Percentiles rank a stretch among this genome's conserved stretches.
phyloP scores from a whole-genome alignment of 2,329 filamentous ascomycete genomes.

The Pyrenophora tritici-repentis region DNA sequence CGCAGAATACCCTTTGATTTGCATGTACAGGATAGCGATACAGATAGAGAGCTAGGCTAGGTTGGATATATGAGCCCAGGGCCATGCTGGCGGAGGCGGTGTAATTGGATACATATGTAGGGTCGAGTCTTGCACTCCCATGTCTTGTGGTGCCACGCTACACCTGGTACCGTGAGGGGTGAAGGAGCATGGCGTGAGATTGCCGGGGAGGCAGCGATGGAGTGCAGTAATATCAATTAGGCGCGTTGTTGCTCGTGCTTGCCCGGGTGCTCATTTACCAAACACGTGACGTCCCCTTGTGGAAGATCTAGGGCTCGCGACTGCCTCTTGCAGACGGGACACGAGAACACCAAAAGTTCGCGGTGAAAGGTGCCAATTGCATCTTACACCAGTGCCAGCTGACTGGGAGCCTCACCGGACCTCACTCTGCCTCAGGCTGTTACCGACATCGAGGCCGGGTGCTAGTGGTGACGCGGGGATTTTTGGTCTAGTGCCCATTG shows the following conservation, averaged over 20 bases:
- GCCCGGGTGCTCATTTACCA: constrained; percentile 12
- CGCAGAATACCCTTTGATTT: constrained; percentile 43
- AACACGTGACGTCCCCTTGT: constrained; percentile 40
- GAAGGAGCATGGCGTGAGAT: not conserved
- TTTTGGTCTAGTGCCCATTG: constrained; percentile 41
- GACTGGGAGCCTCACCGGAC: not conserved
- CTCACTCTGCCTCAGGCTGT: constrained; percentile 2
- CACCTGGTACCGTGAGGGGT: not conserved
- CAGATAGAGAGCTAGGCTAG: not conserved
- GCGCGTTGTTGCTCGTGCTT: constrained; percentile 12
- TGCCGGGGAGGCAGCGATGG: not conserved
- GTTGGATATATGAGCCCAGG: constrained; percentile 12
- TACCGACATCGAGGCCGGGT: constrained; percentile 7
- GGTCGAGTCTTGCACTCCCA: constrained; percentile 10
- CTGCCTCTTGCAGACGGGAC: constrained; percentile 21
- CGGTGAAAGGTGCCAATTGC: constrained; percentile 33
- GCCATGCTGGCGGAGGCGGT: constrained; percentile 15
- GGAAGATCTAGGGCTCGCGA: constrained; percentile 29
- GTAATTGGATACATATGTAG: constrained; percentile 23
- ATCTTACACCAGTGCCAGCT: not conserved
- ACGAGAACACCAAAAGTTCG: constrained; percentile 20
- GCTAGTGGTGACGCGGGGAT: constrained; percentile 31
- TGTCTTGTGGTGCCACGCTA: constrained; percentile 21
- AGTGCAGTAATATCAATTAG: constrained; percentile 1
- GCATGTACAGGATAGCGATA: constrained; percentile 19